These are phyloP conservation scores for Bauhinia variegata DNA, from an alignment of 306 rosid genomes.

Conservation along the genomic window DNA sequence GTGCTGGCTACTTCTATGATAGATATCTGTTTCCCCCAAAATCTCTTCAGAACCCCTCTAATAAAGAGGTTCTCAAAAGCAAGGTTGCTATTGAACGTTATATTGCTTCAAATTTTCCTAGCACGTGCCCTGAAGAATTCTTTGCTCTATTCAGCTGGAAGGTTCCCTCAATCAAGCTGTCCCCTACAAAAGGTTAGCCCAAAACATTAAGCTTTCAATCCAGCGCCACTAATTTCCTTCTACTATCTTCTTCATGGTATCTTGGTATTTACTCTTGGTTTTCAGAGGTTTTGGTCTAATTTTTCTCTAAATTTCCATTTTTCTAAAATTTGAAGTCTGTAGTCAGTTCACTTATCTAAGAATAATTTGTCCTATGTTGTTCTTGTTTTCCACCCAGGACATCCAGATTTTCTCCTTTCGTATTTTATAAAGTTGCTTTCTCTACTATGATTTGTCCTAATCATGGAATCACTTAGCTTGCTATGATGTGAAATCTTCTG, in stretches of 20 bases:
- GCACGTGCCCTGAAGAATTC: conserved; percentile 46
- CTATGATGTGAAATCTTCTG: not conserved
- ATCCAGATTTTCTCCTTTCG: not conserved
- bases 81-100: conserved; percentile 55
- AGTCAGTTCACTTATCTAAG: not conserved
- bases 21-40: conserved; percentile 59
- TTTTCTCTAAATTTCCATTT: not conserved
- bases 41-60: conserved; percentile 30
- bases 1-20: conserved; percentile 55
- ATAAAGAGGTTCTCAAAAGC: conserved; percentile 44
- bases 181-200: conserved; percentile 52
- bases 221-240: not conserved
- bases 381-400: not conserved
- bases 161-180: conserved; percentile 49
- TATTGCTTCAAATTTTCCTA: conserved; percentile 48
- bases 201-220: not conserved
- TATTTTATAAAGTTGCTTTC: not conserved
- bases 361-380: not conserved
- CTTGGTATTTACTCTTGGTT: not conserved
- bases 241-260: not conserved
- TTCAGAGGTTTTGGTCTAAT: not conserved
- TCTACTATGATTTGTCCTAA: too few relatives aligned
- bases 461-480: not conserved
- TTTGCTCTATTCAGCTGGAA: conserved; percentile 63
- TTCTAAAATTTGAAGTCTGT: too few relatives aligned